Conservation (phyloP, 2,329 filamentous ascomycete genomes). For the Claviceps spartinae region DNA sequence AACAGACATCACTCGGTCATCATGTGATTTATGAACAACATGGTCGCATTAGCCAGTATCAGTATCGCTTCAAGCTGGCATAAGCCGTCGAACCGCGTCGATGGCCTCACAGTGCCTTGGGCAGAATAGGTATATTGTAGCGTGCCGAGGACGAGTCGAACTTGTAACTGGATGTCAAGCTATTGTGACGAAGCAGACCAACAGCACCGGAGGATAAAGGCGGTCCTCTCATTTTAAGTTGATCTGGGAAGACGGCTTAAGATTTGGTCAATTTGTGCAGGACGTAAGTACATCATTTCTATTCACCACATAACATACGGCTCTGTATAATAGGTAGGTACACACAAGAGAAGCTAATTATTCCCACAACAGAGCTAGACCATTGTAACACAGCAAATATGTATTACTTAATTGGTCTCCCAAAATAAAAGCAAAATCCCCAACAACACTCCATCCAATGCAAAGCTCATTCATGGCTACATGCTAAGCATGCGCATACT, state of each 20-base stretch:
- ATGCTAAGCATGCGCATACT: not conserved
- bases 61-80: too few species aligned
- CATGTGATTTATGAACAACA: not conserved
- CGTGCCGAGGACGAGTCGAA: not conserved
- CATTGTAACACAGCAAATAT: not conserved
- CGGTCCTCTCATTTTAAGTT: not conserved
- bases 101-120: too few species aligned
- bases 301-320: too few species aligned
- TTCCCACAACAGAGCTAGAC: not conserved
- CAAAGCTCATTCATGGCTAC: not conserved
- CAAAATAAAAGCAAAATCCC: not conserved
- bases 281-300: not conserved
- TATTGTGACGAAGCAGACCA: not conserved
- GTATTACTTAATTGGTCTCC: not conserved
- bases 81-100: too few species aligned
- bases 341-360: not conserved
- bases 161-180: not conserved
- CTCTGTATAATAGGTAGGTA: not conserved
- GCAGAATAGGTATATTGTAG: not conserved
- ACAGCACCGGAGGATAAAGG: not conserved
- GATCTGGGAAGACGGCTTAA: not conserved
- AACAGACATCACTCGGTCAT: not conserved
- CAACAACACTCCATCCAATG: not conserved
- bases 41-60: not conserved
- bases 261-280: not conserved